Evolutionary conservation across 1,284 basidiomycete genomes (phyloP).

Genomic region (Papiliotrema nemorosa): DNA sequence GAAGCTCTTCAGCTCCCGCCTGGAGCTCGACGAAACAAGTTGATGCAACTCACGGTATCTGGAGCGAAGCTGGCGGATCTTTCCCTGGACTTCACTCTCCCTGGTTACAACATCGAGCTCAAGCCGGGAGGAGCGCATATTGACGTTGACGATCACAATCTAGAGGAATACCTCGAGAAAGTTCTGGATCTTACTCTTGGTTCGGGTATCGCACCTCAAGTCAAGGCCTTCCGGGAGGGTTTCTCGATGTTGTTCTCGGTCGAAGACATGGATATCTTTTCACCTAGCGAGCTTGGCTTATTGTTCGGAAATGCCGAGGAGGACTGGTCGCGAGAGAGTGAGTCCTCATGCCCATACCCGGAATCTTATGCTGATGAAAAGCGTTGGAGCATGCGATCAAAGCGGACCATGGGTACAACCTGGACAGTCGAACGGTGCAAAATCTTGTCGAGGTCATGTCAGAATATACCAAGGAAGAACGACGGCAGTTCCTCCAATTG

Average conservation of each 20-base stretch:
- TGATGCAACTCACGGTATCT: conserved; percentile 53
- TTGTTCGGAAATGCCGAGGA: conserved; percentile 93
- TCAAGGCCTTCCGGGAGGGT: conserved; percentile 76
- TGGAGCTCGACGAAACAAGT: conserved; percentile 34
- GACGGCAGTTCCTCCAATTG: conserved; percentile 91
- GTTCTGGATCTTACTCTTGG: conserved; percentile 79
- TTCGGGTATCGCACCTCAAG: conserved; percentile 67
- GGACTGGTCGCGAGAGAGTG: conserved; percentile 87
- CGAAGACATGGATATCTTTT: conserved; percentile 82
- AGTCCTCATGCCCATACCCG: conserved; percentile 38
- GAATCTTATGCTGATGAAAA: conserved; percentile 34
- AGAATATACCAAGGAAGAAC: conserved; percentile 65
- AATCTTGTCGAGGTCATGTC: conserved; percentile 85
- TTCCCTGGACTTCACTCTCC: conserved; percentile 90
- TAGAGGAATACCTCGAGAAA: conserved; percentile 79
- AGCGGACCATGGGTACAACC: conserved; percentile 97
- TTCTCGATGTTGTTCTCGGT: conserved; percentile 95
- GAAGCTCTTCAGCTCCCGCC: conserved; percentile 41
- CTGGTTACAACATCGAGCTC: conserved; percentile 90
- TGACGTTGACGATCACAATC: conserved; percentile 76
- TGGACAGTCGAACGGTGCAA: conserved; percentile 84
- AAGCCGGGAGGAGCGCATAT: conserved; percentile 74
- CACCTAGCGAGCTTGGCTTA: conserved; percentile 87
- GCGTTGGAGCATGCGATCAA: conserved; percentile 88
- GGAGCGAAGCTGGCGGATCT: conserved; percentile 70